Evolutionary conservation across 192 early-diverging fungal species (phyloP).

Genomic region (Backusella australiensis): DNA sequence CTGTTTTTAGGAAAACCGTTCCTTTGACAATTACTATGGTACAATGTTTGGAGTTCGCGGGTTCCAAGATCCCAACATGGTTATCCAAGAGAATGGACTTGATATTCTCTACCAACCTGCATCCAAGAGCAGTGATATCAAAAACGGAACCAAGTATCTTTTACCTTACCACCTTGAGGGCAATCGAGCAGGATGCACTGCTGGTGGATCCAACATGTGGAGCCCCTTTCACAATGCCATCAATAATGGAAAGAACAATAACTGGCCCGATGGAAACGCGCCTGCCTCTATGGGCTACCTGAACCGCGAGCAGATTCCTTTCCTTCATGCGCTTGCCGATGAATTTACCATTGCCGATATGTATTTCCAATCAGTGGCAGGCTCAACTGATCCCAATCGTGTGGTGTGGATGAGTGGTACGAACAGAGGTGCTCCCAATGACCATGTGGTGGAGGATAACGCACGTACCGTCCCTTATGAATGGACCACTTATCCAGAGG

Average conservation of each 20-base stretch:
- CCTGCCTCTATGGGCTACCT: constrained; percentile 26
- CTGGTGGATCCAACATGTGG: constrained; percentile 30
- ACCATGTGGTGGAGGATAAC: constrained; percentile 21
- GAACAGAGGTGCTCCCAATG: neutral
- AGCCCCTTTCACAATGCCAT: constrained; percentile 17
- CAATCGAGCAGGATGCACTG: constrained; percentile 25
- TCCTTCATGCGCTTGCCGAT: constrained; percentile 21
- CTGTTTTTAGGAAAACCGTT: constrained; percentile 16
- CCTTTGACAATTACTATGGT: constrained; percentile 28
- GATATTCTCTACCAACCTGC: constrained; percentile 26
- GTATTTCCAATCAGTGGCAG: constrained; percentile 25
- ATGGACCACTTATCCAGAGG: constrained; percentile 24
- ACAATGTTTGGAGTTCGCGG: constrained; percentile 22
- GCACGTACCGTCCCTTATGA: neutral
- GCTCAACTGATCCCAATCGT: constrained; percentile 29
- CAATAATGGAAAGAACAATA: constrained; percentile 26
- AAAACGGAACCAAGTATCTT: constrained; percentile 23
- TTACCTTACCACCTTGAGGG: constrained; percentile 24
- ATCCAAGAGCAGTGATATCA: constrained; percentile 8
- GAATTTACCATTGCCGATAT: constrained; percentile 31
- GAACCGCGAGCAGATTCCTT: constrained; percentile 13
- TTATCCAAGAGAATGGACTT: constrained; percentile 20
- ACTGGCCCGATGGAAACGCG: constrained; percentile 25
- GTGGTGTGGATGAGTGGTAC: constrained; percentile 28
- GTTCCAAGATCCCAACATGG: constrained; percentile 20